A percentile compares a stretch with the other conserved stretches of the same genome.
Evolutionary conservation across 257 asterid species (phyloP).

Genomic region (Petunia secreta): DNA sequence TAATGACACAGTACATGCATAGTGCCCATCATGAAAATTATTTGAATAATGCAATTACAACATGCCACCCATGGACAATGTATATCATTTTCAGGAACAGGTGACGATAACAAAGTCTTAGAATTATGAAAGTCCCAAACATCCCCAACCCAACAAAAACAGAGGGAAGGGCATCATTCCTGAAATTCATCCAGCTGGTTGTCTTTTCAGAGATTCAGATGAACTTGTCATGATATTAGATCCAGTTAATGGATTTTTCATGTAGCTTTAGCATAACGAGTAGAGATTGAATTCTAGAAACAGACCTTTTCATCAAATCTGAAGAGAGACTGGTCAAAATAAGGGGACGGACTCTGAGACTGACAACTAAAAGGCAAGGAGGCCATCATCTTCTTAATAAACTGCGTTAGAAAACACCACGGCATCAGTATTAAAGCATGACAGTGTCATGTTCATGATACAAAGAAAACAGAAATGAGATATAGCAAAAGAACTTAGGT

Average conservation of each 20-base stretch:
- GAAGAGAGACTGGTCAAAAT: slow-evolving; percentile 91
- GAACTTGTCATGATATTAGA: not conserved
- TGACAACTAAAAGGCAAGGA: slow-evolving; percentile 81
- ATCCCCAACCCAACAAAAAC: slow-evolving; percentile 21
- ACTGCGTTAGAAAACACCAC: slow-evolving; percentile 52
- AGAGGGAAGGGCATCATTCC: slow-evolving; percentile 5
- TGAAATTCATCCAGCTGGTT: slow-evolving; percentile 12
- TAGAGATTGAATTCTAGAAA: slow-evolving; percentile 25
- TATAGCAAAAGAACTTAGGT: not conserved
- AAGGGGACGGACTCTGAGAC: slow-evolving; percentile 97
- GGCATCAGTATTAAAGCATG: slow-evolving; percentile 1
- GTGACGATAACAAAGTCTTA: not conserved
- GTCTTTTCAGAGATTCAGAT: not conserved
- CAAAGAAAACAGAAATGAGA: slow-evolving; percentile 6
- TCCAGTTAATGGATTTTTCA: not conserved
- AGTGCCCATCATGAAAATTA: not conserved
- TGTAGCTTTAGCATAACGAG: slow-evolving; percentile 10
- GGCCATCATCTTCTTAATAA: slow-evolving; percentile 83
- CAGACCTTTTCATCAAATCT: slow-evolving; percentile 94
- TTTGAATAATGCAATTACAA: not conserved
- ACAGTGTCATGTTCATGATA: not conserved
- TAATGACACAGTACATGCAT: not conserved
- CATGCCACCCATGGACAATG: not conserved
- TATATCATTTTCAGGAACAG: slow-evolving; percentile 3
- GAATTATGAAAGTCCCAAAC: not conserved